Evolutionary conservation across 2,329 filamentous ascomycete genomes (phyloP).

Genomic region (Alternaria alternata): DNA sequence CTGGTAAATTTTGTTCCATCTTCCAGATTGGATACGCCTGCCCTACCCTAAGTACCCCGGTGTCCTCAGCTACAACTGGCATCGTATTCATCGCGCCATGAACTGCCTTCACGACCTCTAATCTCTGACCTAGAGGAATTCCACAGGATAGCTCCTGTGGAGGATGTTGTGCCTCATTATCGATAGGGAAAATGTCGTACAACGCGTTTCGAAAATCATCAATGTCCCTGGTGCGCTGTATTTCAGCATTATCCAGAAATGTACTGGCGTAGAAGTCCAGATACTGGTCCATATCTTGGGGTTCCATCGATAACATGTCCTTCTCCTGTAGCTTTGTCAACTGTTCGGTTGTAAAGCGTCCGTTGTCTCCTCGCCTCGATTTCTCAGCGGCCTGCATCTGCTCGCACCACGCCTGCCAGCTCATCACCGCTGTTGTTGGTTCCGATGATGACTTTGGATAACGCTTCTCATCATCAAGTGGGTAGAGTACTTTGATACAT

Average conservation of each 20-base stretch:
- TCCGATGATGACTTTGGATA: slow-evolving; percentile 62
- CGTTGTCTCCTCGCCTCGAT: slow-evolving; percentile 9
- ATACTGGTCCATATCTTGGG: slow-evolving; percentile 74
- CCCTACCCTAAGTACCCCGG: slow-evolving; percentile 54
- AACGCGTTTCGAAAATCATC: slow-evolving; percentile 53
- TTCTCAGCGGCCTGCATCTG: slow-evolving; percentile 19
- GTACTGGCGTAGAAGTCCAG: slow-evolving; percentile 77
- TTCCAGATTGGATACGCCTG: slow-evolving; percentile 60
- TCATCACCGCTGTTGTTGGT: slow-evolving; percentile 66
- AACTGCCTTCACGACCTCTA: slow-evolving; percentile 53
- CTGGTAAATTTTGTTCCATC: slow-evolving; percentile 57
- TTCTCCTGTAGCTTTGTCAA: slow-evolving; percentile 65
- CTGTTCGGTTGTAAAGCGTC: slow-evolving; percentile 50
- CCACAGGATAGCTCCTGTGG: slow-evolving; percentile 28
- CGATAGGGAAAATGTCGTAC: slow-evolving; percentile 54
- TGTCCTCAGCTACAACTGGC: slow-evolving; percentile 49
- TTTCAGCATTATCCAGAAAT: slow-evolving; percentile 62
- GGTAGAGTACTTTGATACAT: slow-evolving; percentile 80
- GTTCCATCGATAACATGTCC: slow-evolving; percentile 69
- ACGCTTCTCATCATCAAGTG: slow-evolving; percentile 69
- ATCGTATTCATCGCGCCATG: slow-evolving; percentile 53
- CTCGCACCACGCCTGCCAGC: slow-evolving; percentile 75
- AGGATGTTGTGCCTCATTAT: slow-evolving; percentile 4
- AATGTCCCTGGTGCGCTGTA: slow-evolving; percentile 44
- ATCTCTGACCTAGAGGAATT: slow-evolving; percentile 39